Evolutionary conservation across 1,139 yeast genomes (phyloP), one percentile per base, ranked within the genome.

Genomic region (Meyerozyma carpophila): DNA sequence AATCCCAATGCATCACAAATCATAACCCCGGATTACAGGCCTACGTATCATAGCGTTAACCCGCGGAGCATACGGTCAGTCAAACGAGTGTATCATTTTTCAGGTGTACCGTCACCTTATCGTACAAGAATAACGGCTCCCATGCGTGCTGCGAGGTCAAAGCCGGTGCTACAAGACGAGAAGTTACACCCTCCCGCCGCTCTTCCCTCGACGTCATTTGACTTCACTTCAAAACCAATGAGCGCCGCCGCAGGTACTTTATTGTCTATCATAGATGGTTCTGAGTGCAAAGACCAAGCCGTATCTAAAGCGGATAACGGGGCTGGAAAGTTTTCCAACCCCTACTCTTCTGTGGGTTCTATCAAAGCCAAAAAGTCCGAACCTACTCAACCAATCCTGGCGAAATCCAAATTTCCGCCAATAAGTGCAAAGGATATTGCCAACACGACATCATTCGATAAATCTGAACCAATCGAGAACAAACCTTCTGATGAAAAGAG

Each of bases 181-280:
- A 31, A 31, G 16, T 9, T 5, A 8, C 34, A 31, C 16, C n/a
- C 10, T 31, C 34, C 34, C 3, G 16, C 34, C 16, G 20, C 34
- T 11, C 20, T 14, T 31, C 34, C 20, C 20, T 14, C 34, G 8
- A 13, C 34, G 14, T 7, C 34, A 13, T 31, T 14, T 31, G 34
- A 31, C 10, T 13, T 14, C 20, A 31, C 34, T 31, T 14, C 34
- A 31, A 31, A 31, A 46, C 69, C 71, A 2, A 56, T 81, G 49
- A 84, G 90, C 55, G 73, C 73, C 43, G 77, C 93, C 0, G 95
- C 94, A 0, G 71, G 79, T 40, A 77, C 86, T 0, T 66, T 86
- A 40, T 66, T 85, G 43, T 77, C 85, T 5, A 73, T 85, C 39
- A 64, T 86, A 41, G 87, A 82, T 49, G 73, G 70, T 5, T 29